Conservation (phyloP, 768 basidiomycete genomes). For the Suillus paluster region DNA sequence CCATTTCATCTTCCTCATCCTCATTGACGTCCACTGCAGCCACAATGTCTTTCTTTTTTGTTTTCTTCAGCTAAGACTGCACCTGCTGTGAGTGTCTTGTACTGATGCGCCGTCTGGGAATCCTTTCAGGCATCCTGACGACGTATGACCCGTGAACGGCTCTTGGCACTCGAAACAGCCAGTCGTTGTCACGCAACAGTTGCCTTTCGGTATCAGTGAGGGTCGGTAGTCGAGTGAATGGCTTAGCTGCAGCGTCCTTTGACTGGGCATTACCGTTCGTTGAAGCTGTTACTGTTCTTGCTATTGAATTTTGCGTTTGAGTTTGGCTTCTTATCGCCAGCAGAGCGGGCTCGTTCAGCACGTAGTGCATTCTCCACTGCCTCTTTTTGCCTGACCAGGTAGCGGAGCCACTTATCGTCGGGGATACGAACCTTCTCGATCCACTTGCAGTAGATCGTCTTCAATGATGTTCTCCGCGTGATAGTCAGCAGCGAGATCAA, state of each 20-base stretch:
- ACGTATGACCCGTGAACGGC: too few relatives aligned
- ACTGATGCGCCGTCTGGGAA: slow-evolving; percentile 21
- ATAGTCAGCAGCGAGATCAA: slow-evolving; percentile 1
- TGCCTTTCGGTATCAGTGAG: slow-evolving; percentile 15
- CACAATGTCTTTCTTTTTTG: background rate
- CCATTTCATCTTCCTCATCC: too few relatives aligned
- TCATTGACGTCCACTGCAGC: too few relatives aligned
- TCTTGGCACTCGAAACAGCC: slow-evolving; percentile 32
- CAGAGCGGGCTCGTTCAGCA: background rate
- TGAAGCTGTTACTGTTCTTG: too few relatives aligned
- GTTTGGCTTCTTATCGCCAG: too few relatives aligned
- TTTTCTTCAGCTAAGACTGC: slow-evolving; percentile 5
- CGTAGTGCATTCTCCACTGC: background rate
- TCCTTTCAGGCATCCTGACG: slow-evolving; percentile 24
- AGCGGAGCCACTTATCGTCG: slow-evolving; percentile 2
- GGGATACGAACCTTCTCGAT: background rate
- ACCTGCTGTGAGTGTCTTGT: slow-evolving; percentile 18
- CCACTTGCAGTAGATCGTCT: slow-evolving; percentile 4
- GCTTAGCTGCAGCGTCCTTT: too few relatives aligned
- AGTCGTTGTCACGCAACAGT: slow-evolving; percentile 16
- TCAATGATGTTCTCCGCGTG: background rate
- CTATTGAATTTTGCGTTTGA: too few relatives aligned
- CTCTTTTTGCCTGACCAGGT: background rate
- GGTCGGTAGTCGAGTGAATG: background rate
- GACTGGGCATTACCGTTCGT: too few relatives aligned